Base-by-base conservation (phyloP, 2,329 filamentous ascomycete genomes). In the Didymella pomorum region DNA sequence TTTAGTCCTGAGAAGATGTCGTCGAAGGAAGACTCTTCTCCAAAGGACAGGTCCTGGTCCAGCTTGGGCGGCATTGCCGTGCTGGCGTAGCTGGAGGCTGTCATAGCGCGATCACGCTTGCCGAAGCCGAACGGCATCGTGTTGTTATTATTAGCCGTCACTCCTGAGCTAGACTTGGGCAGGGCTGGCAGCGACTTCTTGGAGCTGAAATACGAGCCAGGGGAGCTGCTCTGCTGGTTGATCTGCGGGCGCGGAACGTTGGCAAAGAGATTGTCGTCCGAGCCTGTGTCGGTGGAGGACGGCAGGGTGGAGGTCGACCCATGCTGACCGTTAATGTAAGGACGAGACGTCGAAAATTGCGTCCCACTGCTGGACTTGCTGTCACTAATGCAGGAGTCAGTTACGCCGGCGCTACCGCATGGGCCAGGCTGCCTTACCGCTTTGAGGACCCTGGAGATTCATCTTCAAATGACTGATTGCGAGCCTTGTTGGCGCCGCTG, bases 51-150 rank as follows among this genome's bases (percentile, higher is more conserved):
- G 39, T 74, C 72, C 2, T 65, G 65, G 51, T 84, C 82, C 16
- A 86, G 71, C 62, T 81, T 83, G 9, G 83, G 83, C 5, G 84
- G 81, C 79, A 74, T 71, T 20, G 81, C 83, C 25, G 80, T 79
- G 45, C 82, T 85, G 14, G 77, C 77, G 63, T 79, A 79, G 64
- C 78, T 80, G 55, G 81, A 84, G 29, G 77, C 71, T 4, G 82
- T 84, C 76, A 82, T 78, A 20, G 81, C 79, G 21, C 75, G 73
- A 59, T 61, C 69, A 61, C 63, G 56, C 31, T 51, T 60, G 44
- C 47, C 62, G 48, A 58, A 61, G 33, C 60, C 64, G 9, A 61
- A 61, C 10, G 60, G 53, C 52, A 65, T 55, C 26, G 48, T 60
- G 45, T 66, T 67, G 45, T 59, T 59, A 58, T 58, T 58, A 55